Evolutionary conservation across 768 basidiomycete species (phyloP).

Genomic region (Mycena filopes): DNA sequence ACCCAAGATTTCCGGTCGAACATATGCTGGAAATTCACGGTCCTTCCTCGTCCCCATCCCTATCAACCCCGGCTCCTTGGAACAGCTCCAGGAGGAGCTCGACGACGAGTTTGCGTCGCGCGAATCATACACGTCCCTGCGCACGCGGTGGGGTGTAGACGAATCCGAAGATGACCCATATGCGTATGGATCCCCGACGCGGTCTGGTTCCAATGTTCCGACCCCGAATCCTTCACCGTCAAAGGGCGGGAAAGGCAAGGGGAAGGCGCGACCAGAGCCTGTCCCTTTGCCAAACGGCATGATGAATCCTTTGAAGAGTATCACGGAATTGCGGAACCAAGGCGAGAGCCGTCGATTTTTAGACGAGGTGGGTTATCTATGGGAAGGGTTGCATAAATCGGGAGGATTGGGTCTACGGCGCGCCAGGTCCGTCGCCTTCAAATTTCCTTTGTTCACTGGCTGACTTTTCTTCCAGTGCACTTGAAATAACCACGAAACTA

Average conservation of each 20-base stretch:
- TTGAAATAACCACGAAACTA: constrained; percentile 80
- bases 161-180: constrained; percentile 78
- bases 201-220: constrained; percentile 43
- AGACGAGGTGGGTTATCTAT: constrained; percentile 87
- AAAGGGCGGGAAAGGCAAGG: constrained; percentile 51
- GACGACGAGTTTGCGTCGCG: constrained; percentile 63
- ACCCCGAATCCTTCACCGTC: constrained; percentile 51
- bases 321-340: constrained; percentile 82
- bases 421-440: constrained; percentile 63
- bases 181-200: constrained; percentile 43
- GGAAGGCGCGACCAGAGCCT: constrained; percentile 42
- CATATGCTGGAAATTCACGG: constrained; percentile 82
- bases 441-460: not conserved
- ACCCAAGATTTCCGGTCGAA: constrained; percentile 54
- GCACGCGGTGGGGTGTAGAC: constrained; percentile 85
- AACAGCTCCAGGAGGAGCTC: constrained; percentile 47
- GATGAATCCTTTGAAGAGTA: constrained; percentile 82
- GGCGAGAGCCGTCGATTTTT: constrained; percentile 84
- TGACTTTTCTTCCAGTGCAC: constrained; percentile 59
- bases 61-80: constrained; percentile 39
- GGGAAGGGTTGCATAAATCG: constrained; percentile 76
- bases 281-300: constrained; percentile 60
- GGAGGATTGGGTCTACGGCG: constrained; percentile 67
- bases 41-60: constrained; percentile 80
- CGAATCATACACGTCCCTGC: constrained; percentile 82